Base-by-base conservation (phyloP, 2,329 filamentous ascomycete genomes). In the Pestalotiopsis sp. region DNA sequence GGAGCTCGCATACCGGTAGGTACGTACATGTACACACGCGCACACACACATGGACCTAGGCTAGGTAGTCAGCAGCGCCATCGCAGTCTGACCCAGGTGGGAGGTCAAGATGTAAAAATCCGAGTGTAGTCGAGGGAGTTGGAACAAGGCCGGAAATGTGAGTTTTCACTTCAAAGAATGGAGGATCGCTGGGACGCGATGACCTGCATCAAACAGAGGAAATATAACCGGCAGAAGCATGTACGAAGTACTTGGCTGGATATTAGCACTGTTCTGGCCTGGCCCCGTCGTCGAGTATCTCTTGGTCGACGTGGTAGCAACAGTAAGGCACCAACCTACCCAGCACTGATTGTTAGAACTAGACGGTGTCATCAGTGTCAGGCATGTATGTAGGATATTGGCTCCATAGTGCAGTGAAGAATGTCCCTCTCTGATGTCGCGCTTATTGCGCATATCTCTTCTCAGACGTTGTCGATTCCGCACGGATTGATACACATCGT, bases 1-100 rank as follows among this genome's bases (percentile, higher is more conserved):
- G 69, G 71, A 62, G 25, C 59, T 36, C 31, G 31, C 31, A 36
- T 36, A 36, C 31, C 31, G 31, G 31, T 36, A 36, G 31, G 31
- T 36, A 36, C 6, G 31, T 36, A 36, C 31, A 36, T 36, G 31
- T 36, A 52, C 45, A 20, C 45, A 52, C 45, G 45, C 45, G 45
- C 45, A 52, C 45, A 9, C 45, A 52, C 17, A n/a, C 14, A 52
- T 52, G 31, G 31, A 36, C 31, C 31, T 9, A 36, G 45, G 45
- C 20, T 9, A n/a, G 20, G 7, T 23, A n/a, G 20, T n/a, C 17
- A 52, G 45, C 45, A 52, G 45, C 45, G 45, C 20, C 45, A 52
- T 52, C 6, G 45, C 45, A n/a, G 20, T n/a, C 17, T 20, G 45
- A 20, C 45, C 17, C 45, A 49, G 41, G n/a, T 49, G 41, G 41